Conservation (phyloP, 768 basidiomycete genomes). For the Mycena epipterygia region DNA sequence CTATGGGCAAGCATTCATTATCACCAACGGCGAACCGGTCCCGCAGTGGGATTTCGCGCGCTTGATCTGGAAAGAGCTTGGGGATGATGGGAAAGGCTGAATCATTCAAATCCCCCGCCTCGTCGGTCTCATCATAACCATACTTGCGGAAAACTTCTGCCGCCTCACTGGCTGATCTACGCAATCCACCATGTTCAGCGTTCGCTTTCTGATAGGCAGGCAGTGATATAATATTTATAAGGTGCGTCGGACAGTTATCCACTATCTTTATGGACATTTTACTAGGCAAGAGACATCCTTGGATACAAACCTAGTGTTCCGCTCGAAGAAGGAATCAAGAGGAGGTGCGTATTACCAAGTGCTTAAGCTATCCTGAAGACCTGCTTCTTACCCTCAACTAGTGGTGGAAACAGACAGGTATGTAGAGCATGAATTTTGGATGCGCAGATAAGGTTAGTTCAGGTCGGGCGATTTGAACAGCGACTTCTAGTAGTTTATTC, state of each 20-base stretch:
- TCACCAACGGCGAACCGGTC: conserved; percentile 69
- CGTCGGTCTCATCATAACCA: conserved; percentile 57
- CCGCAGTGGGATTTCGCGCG: conserved; percentile 66
- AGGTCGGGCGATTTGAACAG: no score
- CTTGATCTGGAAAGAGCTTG: conserved; percentile 55
- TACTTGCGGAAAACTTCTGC: conserved; percentile 51
- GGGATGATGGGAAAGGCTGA: conserved; percentile 41
- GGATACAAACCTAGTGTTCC: conserved; percentile 67
- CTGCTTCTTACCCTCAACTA: neutral
- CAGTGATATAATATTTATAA: conserved; percentile 68
- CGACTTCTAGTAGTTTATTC: no score
- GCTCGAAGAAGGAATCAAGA: conserved; percentile 61
- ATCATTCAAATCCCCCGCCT: conserved; percentile 47
- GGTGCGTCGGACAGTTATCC: conserved; percentile 1
- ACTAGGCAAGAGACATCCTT: conserved; percentile 55
- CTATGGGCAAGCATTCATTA: conserved; percentile 69
- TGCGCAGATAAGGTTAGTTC: no score
- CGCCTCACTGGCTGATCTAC: conserved; percentile 59
- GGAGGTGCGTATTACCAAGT: conserved; percentile 21
- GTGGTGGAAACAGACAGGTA: conserved; percentile 34
- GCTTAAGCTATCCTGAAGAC: neutral
- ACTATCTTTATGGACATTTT: neutral
- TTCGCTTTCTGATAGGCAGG: conserved; percentile 55
- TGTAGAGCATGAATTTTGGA: no score
- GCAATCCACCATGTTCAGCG: conserved; percentile 56